A percentile compares a stretch with the other conserved stretches of the same genome.
These are phyloP conservation scores for Aspergillus nomiae DNA, from an alignment of 2,329 filamentous ascomycete species.

Conservation along the genomic window DNA sequence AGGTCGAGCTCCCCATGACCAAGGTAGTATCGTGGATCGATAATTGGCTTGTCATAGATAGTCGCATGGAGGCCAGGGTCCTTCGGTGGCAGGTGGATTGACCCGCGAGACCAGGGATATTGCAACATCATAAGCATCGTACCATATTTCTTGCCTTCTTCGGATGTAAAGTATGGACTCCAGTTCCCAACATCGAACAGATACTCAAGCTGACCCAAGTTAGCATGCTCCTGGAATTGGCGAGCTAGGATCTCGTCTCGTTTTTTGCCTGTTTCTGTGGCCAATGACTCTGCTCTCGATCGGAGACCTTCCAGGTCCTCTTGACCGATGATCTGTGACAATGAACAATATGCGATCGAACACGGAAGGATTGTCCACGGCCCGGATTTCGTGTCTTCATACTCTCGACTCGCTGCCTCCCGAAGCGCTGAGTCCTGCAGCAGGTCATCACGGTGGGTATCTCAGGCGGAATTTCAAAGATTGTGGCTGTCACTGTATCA, in stretches of 20 bases:
- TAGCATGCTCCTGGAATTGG: conserved; percentile 10
- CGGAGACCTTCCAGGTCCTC: conserved; percentile 8
- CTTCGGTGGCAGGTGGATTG: conserved; percentile 46
- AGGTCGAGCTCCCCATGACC: conserved; percentile 49
- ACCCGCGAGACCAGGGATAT: conserved; percentile 54
- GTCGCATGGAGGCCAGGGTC: conserved; percentile 7
- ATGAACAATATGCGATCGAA: conserved; percentile 24
- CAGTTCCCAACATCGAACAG: conserved; percentile 54
- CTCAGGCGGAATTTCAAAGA: conserved; percentile 28
- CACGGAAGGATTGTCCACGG: conserved; percentile 25
- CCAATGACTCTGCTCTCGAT: neutral
- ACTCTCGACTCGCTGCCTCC: conserved; percentile 17
- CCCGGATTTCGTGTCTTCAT: conserved; percentile 14
- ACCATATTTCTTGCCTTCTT: conserved; percentile 47
- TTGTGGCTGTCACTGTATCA: conserved; percentile 24
- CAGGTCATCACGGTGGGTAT: conserved; percentile 20
- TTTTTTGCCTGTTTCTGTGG: conserved; percentile 6
- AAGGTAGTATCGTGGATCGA: conserved; percentile 50
- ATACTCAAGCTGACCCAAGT: conserved; percentile 52
- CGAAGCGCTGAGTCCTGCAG: conserved; percentile 7
- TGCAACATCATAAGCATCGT: conserved; percentile 55
- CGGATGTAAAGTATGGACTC: conserved; percentile 41
- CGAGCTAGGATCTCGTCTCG: conserved; percentile 16
- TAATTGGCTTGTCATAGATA: conserved; percentile 35
- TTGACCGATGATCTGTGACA: conserved; percentile 10